phyloP scores from a whole-genome alignment of 2,329 filamentous ascomycete genomes.

The Venturia pyrina region DNA sequence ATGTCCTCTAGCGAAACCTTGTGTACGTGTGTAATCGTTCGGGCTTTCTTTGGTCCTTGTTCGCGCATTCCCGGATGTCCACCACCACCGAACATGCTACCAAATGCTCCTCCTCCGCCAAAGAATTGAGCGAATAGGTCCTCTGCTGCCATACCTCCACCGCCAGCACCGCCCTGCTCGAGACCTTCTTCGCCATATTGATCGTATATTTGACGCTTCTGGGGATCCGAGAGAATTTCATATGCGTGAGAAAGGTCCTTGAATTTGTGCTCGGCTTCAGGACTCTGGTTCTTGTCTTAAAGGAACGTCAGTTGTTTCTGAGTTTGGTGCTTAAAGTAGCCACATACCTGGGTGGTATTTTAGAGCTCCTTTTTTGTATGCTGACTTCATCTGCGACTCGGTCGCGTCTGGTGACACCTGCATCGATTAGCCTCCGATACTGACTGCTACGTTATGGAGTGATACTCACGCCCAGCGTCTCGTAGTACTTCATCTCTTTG shows the following conservation, averaged over 20 bases:
- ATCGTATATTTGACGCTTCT: slow-evolving; percentile 89
- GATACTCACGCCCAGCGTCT: slow-evolving; percentile 58
- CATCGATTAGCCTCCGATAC: neutral
- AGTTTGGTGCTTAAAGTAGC: neutral
- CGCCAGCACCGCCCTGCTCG: slow-evolving; percentile 69
- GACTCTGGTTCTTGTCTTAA: slow-evolving; percentile 94
- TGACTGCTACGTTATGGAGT: neutral
- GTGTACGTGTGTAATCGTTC: slow-evolving; percentile 96
- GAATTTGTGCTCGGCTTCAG: slow-evolving; percentile 92
- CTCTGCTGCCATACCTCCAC: slow-evolving; percentile 84
- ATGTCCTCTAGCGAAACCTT: slow-evolving; percentile 97
- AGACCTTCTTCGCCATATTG: slow-evolving; percentile 96
- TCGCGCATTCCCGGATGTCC: slow-evolving; percentile 62
- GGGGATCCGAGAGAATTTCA: slow-evolving; percentile 82
- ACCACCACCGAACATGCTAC: slow-evolving; percentile 55
- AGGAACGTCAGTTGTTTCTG: slow-evolving; percentile 15
- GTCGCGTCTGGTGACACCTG: slow-evolving; percentile 71
- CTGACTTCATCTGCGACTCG: slow-evolving; percentile 83
- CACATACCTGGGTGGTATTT: slow-evolving; percentile 76
- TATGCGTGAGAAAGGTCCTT: slow-evolving; percentile 95
- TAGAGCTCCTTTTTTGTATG: slow-evolving; percentile 72
- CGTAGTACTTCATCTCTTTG: slow-evolving; percentile 71
- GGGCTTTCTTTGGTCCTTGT: slow-evolving; percentile 77
- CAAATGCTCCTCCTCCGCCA: slow-evolving; percentile 60
- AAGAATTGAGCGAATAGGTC: slow-evolving; percentile 98